Evolutionary conservation across 495 filamentous ascomycete species (phyloP).

Genomic region (Cercophora scortea): DNA sequence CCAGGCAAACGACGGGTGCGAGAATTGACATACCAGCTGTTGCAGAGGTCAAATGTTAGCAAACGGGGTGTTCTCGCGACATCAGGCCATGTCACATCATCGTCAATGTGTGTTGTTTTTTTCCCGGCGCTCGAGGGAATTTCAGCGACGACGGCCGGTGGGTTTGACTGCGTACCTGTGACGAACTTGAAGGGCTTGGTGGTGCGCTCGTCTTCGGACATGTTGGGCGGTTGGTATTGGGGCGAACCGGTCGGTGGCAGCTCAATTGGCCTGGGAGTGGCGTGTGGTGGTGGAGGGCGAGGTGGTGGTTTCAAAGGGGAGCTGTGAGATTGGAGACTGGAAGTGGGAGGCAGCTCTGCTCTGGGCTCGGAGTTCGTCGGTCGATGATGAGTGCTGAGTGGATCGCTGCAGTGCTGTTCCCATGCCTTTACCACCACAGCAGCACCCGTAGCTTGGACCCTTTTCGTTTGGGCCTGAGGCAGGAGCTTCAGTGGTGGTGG

Average conservation of each 20-base stretch:
- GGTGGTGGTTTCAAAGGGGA: constrained; percentile 13
- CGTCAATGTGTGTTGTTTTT: background rate
- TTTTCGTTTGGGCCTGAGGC: too few relatives aligned
- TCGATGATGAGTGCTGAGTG: constrained; percentile 2
- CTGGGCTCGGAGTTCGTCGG: background rate
- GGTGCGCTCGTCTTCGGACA: constrained; percentile 85
- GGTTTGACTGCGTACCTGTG: constrained; percentile 65
- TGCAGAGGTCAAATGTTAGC: constrained; percentile 14
- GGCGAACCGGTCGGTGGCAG: constrained; percentile 1
- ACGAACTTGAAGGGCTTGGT: constrained; percentile 99
- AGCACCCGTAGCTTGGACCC: too few relatives aligned
- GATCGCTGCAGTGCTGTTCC: background rate
- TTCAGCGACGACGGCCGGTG: background rate
- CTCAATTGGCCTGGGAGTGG: constrained; percentile 5
- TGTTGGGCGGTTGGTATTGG: constrained; percentile 38
- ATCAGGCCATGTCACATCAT: constrained; percentile 26
- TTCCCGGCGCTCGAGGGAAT: constrained; percentile 16
- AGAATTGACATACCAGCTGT: constrained; percentile 40
- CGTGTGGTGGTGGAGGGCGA: constrained; percentile 4
- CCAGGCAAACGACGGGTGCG: background rate
- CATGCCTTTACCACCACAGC: background rate
- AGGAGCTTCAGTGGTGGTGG: too few relatives aligned
- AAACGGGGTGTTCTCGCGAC: background rate
- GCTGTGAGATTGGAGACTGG: background rate
- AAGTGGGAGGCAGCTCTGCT: constrained; percentile 9